These are phyloP conservation scores for Choanephora cucurbitarum DNA, from an alignment of 371 early-diverging fungal species.

Conservation along the genomic window DNA sequence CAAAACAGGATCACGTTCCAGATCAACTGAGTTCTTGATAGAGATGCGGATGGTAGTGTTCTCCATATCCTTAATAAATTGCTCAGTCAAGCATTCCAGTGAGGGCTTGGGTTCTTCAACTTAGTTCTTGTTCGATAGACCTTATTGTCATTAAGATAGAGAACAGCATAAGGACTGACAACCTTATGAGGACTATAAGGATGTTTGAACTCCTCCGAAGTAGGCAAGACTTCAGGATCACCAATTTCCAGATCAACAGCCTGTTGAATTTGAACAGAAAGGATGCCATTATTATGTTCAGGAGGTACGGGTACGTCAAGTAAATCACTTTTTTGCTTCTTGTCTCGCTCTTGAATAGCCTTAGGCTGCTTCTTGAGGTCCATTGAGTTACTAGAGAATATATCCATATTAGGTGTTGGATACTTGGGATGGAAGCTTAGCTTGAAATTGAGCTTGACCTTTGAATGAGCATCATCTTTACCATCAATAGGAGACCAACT, in stretches of 20 bases:
- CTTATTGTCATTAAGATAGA: conserved; percentile 46
- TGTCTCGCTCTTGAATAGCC: conserved; percentile 8
- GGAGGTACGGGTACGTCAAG: conserved; percentile 21
- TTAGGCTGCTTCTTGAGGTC: conserved; percentile 15
- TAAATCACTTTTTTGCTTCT: conserved; percentile 11
- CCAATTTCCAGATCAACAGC: conserved; percentile 46
- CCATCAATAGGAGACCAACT: conserved; percentile 49
- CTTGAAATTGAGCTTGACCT: conserved; percentile 39
- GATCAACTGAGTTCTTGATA: conserved; percentile 34
- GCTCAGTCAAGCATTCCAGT: conserved; percentile 47
- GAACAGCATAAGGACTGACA: conserved; percentile 42
- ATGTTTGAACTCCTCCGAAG: conserved; percentile 35
- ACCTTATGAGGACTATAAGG: conserved; percentile 39
- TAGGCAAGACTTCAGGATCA: conserved; percentile 30
- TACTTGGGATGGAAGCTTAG: conserved; percentile 51
- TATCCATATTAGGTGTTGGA: conserved; percentile 24
- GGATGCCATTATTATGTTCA: conserved; percentile 36
- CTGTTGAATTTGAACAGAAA: conserved; percentile 36
- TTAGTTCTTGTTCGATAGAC: conserved; percentile 39
- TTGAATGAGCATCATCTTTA: conserved; percentile 26
- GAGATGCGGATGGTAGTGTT: conserved; percentile 29
- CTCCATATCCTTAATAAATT: conserved; percentile 33
- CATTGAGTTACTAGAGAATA: conserved; percentile 14
- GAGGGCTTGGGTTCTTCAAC: conserved; percentile 38
- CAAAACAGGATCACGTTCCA: conserved; percentile 44